A percentile compares a stretch with the other conserved stretches of the same genome.
Evolutionary conservation across 1,284 basidiomycete genomes (phyloP).

Genomic region (Mrakiaceae sp.): DNA sequence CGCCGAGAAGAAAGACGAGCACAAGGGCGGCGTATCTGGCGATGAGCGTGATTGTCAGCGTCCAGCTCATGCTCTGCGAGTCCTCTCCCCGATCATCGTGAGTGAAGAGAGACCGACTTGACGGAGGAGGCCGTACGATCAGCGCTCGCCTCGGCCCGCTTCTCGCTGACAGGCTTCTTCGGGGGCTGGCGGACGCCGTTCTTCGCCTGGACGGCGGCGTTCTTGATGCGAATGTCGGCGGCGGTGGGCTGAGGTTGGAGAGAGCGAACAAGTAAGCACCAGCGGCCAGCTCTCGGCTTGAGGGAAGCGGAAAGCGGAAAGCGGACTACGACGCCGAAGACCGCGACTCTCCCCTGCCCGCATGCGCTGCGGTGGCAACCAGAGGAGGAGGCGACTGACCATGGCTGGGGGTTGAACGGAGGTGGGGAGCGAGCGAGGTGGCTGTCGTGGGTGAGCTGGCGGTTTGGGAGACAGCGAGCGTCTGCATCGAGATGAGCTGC

Average conservation of each 20-base stretch:
- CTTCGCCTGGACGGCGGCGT: slow-evolving; percentile 1
- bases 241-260: not conserved
- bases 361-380: not conserved
- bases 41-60: too few species aligned
- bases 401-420: not conserved
- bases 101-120: too few species aligned
- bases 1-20: not conserved
- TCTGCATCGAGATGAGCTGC: too few species aligned
- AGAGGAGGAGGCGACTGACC: not conserved
- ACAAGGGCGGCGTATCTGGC: too few species aligned
- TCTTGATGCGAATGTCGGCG: slow-evolving; percentile 1
- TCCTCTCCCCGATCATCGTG: too few species aligned
- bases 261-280: not conserved
- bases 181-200: not conserved
- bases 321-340: too few species aligned
- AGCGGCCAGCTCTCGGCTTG: not conserved
- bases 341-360: too few species aligned
- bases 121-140: too few species aligned
- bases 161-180: not conserved
- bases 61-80: too few species aligned
- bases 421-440: not conserved
- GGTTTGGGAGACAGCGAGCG: too few species aligned
- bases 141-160: not conserved
- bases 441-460: too few species aligned
- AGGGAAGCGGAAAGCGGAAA: too few species aligned